Percentiles rank a stretch among this genome's conserved stretches.
These are phyloP conservation scores for Candida incommunis DNA, from an alignment of 805 yeast species.

Conservation along the genomic window DNA sequence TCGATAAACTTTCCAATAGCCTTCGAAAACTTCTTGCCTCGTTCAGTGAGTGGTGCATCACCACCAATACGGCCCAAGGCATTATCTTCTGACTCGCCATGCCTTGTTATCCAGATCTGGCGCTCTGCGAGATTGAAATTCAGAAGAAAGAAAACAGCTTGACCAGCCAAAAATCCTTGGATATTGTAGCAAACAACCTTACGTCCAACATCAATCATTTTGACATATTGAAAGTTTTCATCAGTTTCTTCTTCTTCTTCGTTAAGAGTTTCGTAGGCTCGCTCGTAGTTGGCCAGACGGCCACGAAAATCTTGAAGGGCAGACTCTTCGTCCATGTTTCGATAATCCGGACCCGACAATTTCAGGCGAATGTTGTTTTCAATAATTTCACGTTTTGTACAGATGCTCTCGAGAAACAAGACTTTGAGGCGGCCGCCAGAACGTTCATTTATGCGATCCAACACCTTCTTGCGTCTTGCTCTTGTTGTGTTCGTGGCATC, in stretches of 20 bases:
- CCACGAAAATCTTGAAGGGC: constrained; percentile 76
- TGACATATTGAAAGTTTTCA: constrained; percentile 65
- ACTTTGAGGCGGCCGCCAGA: constrained; percentile 44
- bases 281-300: constrained; percentile 69
- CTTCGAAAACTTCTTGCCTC: constrained; percentile 63
- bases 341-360: constrained; percentile 86
- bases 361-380: constrained; percentile 77
- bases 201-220: constrained; percentile 92
- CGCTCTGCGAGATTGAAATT: constrained; percentile 81
- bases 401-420: constrained; percentile 71
- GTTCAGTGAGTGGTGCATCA: constrained; percentile 62
- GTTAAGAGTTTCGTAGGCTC: constrained; percentile 81
- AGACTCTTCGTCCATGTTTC: constrained; percentile 62
- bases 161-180: constrained; percentile 80
- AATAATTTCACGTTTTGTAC: constrained; percentile 65
- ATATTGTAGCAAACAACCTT: constrained; percentile 87
- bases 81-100: constrained; percentile 85
- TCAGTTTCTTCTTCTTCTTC: constrained; percentile 58
- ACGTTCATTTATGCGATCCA: constrained; percentile 26
- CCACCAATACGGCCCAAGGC: constrained; percentile 84
- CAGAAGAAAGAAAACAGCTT: constrained; percentile 76
- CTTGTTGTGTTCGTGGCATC: constrained; percentile 88
- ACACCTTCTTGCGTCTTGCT: constrained; percentile 51
- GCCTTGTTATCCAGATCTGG: constrained; percentile 90
- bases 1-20: constrained; percentile 66